Conservation (phyloP, 2,329 filamentous ascomycete species). For the Xylariaceae sp. region DNA sequence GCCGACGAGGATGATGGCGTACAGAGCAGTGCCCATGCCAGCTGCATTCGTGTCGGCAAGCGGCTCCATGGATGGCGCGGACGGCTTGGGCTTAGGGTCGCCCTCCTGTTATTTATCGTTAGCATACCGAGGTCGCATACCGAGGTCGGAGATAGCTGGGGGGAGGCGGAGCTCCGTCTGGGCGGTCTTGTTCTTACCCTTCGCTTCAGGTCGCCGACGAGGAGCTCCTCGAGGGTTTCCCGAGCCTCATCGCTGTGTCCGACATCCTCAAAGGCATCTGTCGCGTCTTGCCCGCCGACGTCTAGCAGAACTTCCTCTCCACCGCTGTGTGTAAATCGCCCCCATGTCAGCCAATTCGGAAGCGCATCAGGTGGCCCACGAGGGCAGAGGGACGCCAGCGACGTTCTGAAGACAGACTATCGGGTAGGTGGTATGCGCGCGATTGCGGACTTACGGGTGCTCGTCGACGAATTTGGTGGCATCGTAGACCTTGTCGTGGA, state of each 20-base stretch:
- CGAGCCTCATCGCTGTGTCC: constrained; percentile 98
- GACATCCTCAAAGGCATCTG: constrained; percentile 98
- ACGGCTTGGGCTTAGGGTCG: constrained; percentile 66
- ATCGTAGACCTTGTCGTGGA: constrained; percentile 98
- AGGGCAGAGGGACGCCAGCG: too few relatives aligned
- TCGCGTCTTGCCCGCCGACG: constrained; percentile 90
- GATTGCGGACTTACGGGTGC: constrained; percentile 63
- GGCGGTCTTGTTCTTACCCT: too few relatives aligned
- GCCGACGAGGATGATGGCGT: constrained; percentile 72
- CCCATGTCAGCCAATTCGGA: too few relatives aligned
- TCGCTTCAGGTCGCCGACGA: constrained; percentile 73
- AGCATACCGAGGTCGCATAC: neutral
- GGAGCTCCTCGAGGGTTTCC: constrained; percentile 75
- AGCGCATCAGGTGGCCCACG: too few relatives aligned
- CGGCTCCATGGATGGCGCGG: constrained; percentile 39
- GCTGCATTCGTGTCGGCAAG: constrained; percentile 41
- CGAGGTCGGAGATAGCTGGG: neutral
- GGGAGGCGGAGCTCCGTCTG: constrained; percentile 1
- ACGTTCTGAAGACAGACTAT: too few relatives aligned
- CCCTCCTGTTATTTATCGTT: constrained; percentile 46
- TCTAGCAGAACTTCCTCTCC: constrained; percentile 98
- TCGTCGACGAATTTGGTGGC: constrained; percentile 85
- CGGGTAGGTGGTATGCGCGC: neutral
- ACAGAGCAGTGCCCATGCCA: constrained; percentile 69
- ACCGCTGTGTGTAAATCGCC: too few relatives aligned